Percentiles rank a stretch among this genome's conserved stretches.
Conservation (phyloP, 2,329 filamentous ascomycete genomes). For the Phaeosphaeria sp. region DNA sequence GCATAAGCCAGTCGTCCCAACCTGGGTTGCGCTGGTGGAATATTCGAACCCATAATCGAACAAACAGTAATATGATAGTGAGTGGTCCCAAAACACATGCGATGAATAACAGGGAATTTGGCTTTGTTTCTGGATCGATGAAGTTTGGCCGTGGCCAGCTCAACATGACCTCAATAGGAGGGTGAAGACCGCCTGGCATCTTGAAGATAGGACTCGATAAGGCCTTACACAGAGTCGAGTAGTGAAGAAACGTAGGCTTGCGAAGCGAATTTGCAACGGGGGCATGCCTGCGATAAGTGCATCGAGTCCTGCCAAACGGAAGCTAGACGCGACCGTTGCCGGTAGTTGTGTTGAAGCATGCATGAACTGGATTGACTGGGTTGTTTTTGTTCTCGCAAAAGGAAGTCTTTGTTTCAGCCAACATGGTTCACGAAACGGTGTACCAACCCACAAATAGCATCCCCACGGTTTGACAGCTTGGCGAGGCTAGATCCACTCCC, state of each 20-base stretch:
- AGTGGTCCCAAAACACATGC: slow-evolving; percentile 31
- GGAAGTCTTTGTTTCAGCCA: not conserved
- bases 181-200: slow-evolving; percentile 40
- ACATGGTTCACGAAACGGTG: not conserved
- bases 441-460: not conserved
- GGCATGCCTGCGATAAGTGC: slow-evolving; percentile 29
- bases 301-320: slow-evolving; percentile 10
- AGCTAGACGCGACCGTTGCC: not conserved
- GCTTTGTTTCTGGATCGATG: slow-evolving; percentile 26
- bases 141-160: slow-evolving; percentile 36
- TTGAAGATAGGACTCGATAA: slow-evolving; percentile 5
- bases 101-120: slow-evolving; percentile 24
- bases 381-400: slow-evolving; percentile 11
- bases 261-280: slow-evolving; percentile 8
- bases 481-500: not conserved
- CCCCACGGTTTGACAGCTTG: not conserved
- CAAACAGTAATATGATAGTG: slow-evolving; percentile 28
- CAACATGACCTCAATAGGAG: slow-evolving; percentile 30
- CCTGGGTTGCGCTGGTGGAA: slow-evolving; percentile 32
- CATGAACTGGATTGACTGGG: not conserved
- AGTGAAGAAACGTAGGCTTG: not conserved
- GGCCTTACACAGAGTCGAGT: not conserved
- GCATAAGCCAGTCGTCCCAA: slow-evolving; percentile 40
- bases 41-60: slow-evolving; percentile 37
- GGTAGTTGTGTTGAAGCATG: not conserved